These are phyloP conservation scores for Ceratocystis harringtonii DNA, from an alignment of 2,329 filamentous ascomycete genomes.

Conservation along the genomic window DNA sequence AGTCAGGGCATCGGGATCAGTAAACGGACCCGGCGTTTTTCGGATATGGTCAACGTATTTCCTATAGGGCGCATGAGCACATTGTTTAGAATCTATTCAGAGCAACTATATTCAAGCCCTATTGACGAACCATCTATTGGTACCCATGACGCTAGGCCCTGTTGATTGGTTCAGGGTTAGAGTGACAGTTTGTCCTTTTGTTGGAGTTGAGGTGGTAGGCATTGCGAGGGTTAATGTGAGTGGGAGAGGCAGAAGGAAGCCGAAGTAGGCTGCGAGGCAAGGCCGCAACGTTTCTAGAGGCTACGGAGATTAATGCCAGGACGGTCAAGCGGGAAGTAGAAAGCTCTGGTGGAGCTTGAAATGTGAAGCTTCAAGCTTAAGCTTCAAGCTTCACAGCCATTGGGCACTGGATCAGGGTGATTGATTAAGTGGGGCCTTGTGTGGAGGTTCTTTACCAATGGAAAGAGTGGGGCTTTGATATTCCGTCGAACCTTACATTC, in stretches of 20 bases:
- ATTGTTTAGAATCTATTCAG: background rate
- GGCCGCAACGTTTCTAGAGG: background rate
- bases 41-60: constrained; percentile 72
- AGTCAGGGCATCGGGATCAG: constrained; percentile 44
- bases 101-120: background rate
- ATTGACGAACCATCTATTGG: constrained; percentile 6
- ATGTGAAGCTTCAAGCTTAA: background rate
- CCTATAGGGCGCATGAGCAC: constrained; percentile 36
- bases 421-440: background rate
- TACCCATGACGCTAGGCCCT: background rate
- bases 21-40: constrained; percentile 63
- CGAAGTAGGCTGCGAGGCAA: background rate
- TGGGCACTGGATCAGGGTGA: too few species aligned
- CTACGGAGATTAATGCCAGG: background rate
- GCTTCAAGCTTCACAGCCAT: background rate
- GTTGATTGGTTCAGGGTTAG: constrained; percentile 13
- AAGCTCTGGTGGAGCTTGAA: background rate
- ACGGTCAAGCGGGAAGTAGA: background rate
- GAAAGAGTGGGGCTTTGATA: background rate
- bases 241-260: background rate
- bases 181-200: constrained; percentile 10
- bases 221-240: background rate
- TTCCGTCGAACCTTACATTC: background rate
- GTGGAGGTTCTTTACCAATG: background rate
- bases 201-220: background rate